phyloP scores from a whole-genome alignment of 176 grass and related monocot genomes.

The Aegilops speltoides region DNA sequence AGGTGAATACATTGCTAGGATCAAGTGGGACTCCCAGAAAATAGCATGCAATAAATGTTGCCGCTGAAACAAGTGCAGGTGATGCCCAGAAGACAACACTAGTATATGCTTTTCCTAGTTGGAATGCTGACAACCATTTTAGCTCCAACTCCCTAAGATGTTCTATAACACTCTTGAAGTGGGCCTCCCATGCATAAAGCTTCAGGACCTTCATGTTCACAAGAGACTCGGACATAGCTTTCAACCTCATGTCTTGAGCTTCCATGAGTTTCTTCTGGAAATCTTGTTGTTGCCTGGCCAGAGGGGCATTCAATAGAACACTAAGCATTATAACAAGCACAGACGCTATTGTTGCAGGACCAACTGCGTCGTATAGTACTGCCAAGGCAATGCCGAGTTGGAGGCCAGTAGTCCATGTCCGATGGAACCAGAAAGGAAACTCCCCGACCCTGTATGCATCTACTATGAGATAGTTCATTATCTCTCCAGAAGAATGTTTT shows the following conservation, averaged over 20 bases:
- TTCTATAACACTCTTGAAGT: slow-evolving; percentile 57
- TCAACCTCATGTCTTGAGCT: slow-evolving; percentile 63
- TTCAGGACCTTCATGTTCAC: slow-evolving; percentile 59
- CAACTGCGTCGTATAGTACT: slow-evolving; percentile 52
- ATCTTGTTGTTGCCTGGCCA: slow-evolving; percentile 58
- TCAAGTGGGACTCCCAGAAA: slow-evolving; percentile 50
- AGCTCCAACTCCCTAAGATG: slow-evolving; percentile 47
- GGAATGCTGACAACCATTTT: slow-evolving; percentile 55
- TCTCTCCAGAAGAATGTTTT: slow-evolving; percentile 53
- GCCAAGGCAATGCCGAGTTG: slow-evolving; percentile 56
- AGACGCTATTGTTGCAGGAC: slow-evolving; percentile 50
- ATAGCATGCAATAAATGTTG: slow-evolving; percentile 62
- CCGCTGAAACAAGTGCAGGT: slow-evolving; percentile 60
- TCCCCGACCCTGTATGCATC: slow-evolving; percentile 60
- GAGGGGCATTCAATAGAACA: slow-evolving; percentile 49
- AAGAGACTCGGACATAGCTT: slow-evolving; percentile 58
- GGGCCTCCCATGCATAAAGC: slow-evolving; percentile 65
- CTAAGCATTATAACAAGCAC: slow-evolving; percentile 55
- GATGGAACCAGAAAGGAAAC: slow-evolving; percentile 76
- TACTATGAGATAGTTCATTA: slow-evolving; percentile 68
- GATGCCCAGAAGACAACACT: slow-evolving; percentile 65
- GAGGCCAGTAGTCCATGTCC: slow-evolving; percentile 59
- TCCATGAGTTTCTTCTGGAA: slow-evolving; percentile 52
- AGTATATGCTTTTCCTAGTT: slow-evolving; percentile 55
- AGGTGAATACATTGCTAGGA: slow-evolving; percentile 61